Percentiles rank a stretch among this genome's conserved stretches.
These are phyloP conservation scores for Candida sp. DNA, from an alignment of 1,139 yeast species.

Conservation along the genomic window DNA sequence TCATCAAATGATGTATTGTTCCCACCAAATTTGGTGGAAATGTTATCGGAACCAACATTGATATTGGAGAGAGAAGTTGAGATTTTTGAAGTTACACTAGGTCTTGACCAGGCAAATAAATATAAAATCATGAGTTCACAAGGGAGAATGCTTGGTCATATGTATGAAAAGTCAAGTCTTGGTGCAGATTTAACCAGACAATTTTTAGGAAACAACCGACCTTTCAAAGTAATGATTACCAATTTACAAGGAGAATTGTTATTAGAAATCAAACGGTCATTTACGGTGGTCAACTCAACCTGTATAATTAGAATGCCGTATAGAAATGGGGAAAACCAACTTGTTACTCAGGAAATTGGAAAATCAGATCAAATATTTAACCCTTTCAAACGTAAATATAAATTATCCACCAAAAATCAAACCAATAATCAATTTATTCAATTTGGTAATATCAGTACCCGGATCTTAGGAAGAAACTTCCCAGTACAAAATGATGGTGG, in stretches of 20 bases:
- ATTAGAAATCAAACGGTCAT: slow-evolving; percentile 1
- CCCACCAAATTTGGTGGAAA: slow-evolving; percentile 1
- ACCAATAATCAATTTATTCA: not conserved
- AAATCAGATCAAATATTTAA: slow-evolving; percentile 1
- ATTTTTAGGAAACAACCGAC: not conserved
- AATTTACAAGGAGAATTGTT: not conserved
- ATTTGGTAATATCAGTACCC: slow-evolving; percentile 1
- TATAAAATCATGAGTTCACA: slow-evolving; percentile 1
- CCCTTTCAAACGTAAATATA: slow-evolving; percentile 1
- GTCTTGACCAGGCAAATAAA: not conserved
- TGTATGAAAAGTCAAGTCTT: slow-evolving; percentile 1
- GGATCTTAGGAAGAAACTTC: not conserved
- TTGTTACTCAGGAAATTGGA: not conserved
- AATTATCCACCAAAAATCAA: not conserved
- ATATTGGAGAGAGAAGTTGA: not conserved
- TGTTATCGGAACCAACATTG: slow-evolving; percentile 3
- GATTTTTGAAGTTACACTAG: not conserved
- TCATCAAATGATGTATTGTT: not conserved
- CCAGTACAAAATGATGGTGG: not conserved
- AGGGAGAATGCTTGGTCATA: not conserved
- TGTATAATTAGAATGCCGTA: not conserved
- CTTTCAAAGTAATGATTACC: not conserved
- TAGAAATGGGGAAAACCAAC: not conserved
- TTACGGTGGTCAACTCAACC: not conserved
- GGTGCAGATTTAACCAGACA: not conserved